Base-by-base conservation (phyloP, 1,284 basidiomycete genomes). In the Ganoderma lucidum region DNA sequence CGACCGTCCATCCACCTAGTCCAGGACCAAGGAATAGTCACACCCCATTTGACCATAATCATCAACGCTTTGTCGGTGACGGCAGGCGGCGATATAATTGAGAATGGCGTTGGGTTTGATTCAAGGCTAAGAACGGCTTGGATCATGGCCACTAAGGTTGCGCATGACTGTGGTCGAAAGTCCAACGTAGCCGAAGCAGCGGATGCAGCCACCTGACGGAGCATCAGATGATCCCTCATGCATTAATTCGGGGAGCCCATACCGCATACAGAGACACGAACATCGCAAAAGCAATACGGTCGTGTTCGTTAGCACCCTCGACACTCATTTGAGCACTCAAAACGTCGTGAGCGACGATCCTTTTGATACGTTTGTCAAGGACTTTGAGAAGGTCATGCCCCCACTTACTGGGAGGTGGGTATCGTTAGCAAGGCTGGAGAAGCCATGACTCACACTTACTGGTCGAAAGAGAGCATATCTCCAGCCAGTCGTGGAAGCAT, bases 11-110 rank as follows among this genome's bases (percentile, higher is more conserved):
- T 76, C 89, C 90, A 92, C 10, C 83, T 78, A n/a, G 75, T 77
- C 91, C 92, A 93, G 67, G 83, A 83, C 90, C 91, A 93, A 2
- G 85, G 83, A 3, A 90, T 75, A 5, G 84, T 78, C 17, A 81
- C 70, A 39, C 87, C 86, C 86, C 88, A 92, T 68, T 79, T 79
- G 10, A 90, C 64, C 17, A 93, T 75, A 35, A 91, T 80, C 3
- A 60, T 77, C 66, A 86, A 84, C 2, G 90, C 76, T 39, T 76
- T 68, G 76, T 89, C 86, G 3, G 86, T 17, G 3, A 39, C 19
- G 32, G 77, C 74, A 17, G 77, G 71, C 2, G 83, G 76, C 32
- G 66, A 68, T 41, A 74, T 71, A 61, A 72, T 68, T 63, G 65
- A 74, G 42, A 45, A 65, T 64, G 68, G 73, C 30, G 59, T 71